Percentiles rank a stretch among this genome's conserved stretches.
Conservation (phyloP, 495 filamentous ascomycete species). For the Talaromyces liani region DNA sequence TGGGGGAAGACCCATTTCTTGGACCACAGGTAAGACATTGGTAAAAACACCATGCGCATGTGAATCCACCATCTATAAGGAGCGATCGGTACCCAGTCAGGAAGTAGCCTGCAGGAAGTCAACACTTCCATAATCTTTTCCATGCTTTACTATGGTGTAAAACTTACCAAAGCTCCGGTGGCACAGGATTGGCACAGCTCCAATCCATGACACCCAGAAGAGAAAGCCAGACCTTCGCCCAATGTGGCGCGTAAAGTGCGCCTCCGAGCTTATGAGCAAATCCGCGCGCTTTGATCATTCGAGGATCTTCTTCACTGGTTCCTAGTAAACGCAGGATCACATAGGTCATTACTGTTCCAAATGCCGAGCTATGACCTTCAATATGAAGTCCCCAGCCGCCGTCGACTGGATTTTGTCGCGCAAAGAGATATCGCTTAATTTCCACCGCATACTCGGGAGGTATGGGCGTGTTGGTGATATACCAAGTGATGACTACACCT, state of each 20-base stretch:
- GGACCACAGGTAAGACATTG: constrained; percentile 87
- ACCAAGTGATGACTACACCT: constrained; percentile 78
- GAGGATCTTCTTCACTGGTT: constrained; percentile 74
- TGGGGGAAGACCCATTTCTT: constrained; percentile 65
- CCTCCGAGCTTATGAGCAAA: constrained; percentile 82
- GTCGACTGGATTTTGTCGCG: constrained; percentile 77
- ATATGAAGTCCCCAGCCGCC: constrained; percentile 97
- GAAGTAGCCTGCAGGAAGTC: constrained; percentile 54
- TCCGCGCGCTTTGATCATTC: constrained; percentile 79
- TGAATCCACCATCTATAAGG: constrained; percentile 99
- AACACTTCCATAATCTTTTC: not conserved
- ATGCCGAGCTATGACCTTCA: constrained; percentile 86
- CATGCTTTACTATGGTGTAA: not conserved
- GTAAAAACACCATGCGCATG: constrained; percentile 84
- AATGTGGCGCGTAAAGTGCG: constrained; percentile 78
- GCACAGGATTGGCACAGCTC: constrained; percentile 90
- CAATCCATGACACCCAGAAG: constrained; percentile 77
- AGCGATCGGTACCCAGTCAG: constrained; percentile 89
- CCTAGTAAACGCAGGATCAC: constrained; percentile 78
- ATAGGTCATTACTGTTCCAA: constrained; percentile 89
- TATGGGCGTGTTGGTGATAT: constrained; percentile 84
- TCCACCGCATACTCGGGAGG: constrained; percentile 75
- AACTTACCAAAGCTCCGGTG: constrained; percentile 77
- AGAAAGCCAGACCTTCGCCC: constrained; percentile 90
- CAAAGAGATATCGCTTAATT: constrained; percentile 90